Percentiles rank a stretch among this genome's conserved stretches.
These are phyloP conservation scores for Acacia confusa DNA, from an alignment of 306 rosid genomes.

Conservation along the genomic window DNA sequence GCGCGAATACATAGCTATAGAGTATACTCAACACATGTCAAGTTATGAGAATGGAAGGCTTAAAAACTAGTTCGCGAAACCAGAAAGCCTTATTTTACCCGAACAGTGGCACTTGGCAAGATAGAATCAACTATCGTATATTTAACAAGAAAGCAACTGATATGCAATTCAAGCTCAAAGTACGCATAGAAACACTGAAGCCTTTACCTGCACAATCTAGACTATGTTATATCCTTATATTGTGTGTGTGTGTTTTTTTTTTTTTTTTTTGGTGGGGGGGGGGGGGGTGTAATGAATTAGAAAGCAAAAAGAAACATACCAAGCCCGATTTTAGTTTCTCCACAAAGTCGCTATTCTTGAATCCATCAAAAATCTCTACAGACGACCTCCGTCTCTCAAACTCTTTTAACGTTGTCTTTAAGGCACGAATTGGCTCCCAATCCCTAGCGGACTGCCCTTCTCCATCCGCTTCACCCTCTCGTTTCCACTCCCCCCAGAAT, in stretches of 20 bases:
- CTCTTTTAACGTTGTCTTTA: conserved; percentile 79
- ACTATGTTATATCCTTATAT: neutral
- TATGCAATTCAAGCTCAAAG: neutral
- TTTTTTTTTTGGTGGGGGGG: no score
- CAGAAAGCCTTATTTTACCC: neutral
- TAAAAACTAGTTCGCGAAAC: neutral
- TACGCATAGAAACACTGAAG: neutral
- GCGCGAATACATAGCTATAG: neutral
- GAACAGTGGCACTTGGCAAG: neutral
- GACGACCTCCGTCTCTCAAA: conserved; percentile 81
- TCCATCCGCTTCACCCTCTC: conserved; percentile 51
- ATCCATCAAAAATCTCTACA: conserved; percentile 60
- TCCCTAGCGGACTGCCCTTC: conserved; percentile 43
- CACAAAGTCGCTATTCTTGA: conserved; percentile 77
- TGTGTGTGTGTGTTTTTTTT: no score
- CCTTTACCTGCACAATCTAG: conserved; percentile 3
- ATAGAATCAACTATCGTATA: neutral
- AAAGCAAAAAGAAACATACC: conserved; percentile 49
- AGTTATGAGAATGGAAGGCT: neutral
- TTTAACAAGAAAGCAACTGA: neutral
- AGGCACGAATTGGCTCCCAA: conserved; percentile 92
- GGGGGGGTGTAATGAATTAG: neutral
- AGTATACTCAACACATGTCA: neutral
- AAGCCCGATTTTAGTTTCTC: conserved; percentile 86
- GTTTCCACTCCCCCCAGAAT: conserved; percentile 83